These are phyloP conservation scores for Podaxis sp. DNA, from an alignment of 768 basidiomycete genomes.

Conservation along the genomic window DNA sequence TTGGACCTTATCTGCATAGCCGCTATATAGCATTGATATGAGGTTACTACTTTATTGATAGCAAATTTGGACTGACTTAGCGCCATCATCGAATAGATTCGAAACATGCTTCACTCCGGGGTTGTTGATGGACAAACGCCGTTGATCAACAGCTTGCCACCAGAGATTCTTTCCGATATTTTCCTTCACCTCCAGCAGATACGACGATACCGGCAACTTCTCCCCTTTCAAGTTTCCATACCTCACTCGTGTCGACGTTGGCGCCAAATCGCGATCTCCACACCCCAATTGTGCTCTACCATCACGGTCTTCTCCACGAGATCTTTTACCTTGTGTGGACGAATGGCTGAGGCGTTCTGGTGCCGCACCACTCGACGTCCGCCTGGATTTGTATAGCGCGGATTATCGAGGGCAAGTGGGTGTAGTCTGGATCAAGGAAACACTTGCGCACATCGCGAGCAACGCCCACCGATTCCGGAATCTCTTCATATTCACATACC, in stretches of 20 bases:
- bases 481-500: slow-evolving; percentile 22
- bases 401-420: background rate
- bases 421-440: slow-evolving; percentile 3
- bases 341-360: slow-evolving; percentile 13
- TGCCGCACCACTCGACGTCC: slow-evolving; percentile 11
- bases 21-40: background rate
- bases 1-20: background rate
- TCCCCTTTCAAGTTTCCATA: slow-evolving; percentile 32
- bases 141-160: slow-evolving; percentile 20
- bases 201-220: slow-evolving; percentile 16
- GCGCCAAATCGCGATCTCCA: slow-evolving; percentile 31
- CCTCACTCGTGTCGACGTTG: slow-evolving; percentile 40
- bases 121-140: background rate
- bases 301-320: slow-evolving; percentile 15
- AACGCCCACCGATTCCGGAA: slow-evolving; percentile 22
- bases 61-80: background rate
- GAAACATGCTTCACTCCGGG: background rate
- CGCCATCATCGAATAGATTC: background rate
- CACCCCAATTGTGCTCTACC: slow-evolving; percentile 35
- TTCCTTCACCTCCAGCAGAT: slow-evolving; percentile 20
- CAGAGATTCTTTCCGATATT: slow-evolving; percentile 27
- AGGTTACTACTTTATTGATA: background rate
- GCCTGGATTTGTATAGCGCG: slow-evolving; percentile 1
- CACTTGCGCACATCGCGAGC: slow-evolving; percentile 13
- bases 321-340: background rate